Evolutionary conservation across 345 rosid species (phyloP).

Genomic region (Populus deltoides): DNA sequence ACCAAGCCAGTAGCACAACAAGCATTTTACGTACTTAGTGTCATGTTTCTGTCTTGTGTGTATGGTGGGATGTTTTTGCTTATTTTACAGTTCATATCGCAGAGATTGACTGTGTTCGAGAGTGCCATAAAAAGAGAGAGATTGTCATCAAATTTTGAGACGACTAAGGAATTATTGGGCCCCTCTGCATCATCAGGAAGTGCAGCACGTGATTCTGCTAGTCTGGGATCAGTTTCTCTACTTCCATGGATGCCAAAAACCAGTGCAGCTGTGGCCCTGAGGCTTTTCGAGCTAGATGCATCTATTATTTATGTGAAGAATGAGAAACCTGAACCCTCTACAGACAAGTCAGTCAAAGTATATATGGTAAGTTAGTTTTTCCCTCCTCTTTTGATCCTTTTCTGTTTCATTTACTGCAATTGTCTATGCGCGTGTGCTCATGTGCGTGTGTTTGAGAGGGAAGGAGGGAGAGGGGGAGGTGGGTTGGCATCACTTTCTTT

Average conservation of each 20-base stretch:
- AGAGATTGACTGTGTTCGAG: slow-evolving; percentile 75
- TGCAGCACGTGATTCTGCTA: slow-evolving; percentile 26
- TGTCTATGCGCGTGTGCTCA: background rate
- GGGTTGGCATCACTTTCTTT: no score
- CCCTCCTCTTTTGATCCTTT: background rate
- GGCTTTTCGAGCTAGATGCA: slow-evolving; percentile 80
- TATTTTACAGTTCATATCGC: slow-evolving; percentile 18
- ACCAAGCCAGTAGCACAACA: background rate
- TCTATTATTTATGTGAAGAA: slow-evolving; percentile 52
- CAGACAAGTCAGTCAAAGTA: slow-evolving; percentile 42
- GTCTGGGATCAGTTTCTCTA: slow-evolving; percentile 44
- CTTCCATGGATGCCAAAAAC: slow-evolving; percentile 99
- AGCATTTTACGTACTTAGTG: background rate
- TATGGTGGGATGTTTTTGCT: slow-evolving; percentile 14
- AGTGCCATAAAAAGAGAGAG: slow-evolving; percentile 62
- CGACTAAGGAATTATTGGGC: slow-evolving; percentile 68
- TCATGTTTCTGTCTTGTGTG: background rate
- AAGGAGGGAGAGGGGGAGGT: background rate
- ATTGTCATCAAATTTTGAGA: slow-evolving; percentile 57
- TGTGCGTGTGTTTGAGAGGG: no score
- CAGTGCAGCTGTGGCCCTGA: slow-evolving; percentile 71
- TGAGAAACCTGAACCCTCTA: slow-evolving; percentile 53
- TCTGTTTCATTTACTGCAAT: background rate
- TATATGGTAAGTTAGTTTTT: slow-evolving; percentile 47
- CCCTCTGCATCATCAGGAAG: slow-evolving; percentile 9